These are phyloP conservation scores for Colletotrichum cereale DNA, from an alignment of 2,329 filamentous ascomycete species.

Conservation along the genomic window DNA sequence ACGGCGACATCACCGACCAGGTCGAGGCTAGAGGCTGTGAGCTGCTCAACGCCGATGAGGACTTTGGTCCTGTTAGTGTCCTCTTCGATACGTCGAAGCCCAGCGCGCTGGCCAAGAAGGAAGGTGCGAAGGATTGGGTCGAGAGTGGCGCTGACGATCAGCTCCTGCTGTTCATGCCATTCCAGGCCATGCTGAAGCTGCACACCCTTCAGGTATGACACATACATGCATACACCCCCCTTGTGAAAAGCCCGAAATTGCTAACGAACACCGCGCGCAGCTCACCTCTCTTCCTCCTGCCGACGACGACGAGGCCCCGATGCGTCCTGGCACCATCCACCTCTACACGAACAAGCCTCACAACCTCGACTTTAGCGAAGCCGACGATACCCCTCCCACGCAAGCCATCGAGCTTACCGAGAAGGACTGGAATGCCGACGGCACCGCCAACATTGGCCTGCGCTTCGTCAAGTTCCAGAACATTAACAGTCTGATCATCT, in stretches of 20 bases:
- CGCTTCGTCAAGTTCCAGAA: constrained; percentile 99
- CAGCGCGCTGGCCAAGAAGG: constrained; percentile 70
- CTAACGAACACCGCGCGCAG: constrained; percentile 60
- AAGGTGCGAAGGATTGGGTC: constrained; percentile 80
- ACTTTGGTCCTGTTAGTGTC: constrained; percentile 77
- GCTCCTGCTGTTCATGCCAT: constrained; percentile 91
- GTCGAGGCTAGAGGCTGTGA: constrained; percentile 86
- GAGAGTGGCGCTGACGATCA: constrained; percentile 98
- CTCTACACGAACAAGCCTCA: constrained; percentile 90
- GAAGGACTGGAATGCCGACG: constrained; percentile 85
- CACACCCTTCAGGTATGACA: constrained; percentile 78
- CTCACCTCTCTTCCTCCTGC: constrained; percentile 83
- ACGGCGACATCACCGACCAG: constrained; percentile 84
- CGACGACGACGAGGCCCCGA: constrained; percentile 78
- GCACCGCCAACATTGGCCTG: constrained; percentile 78
- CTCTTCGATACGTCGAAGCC: constrained; percentile 81
- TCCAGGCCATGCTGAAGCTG: constrained; percentile 88
- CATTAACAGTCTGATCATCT: constrained; percentile 86
- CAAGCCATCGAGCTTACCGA: constrained; percentile 82
- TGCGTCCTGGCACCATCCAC: constrained; percentile 85
- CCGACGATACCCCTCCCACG: constrained; percentile 84
- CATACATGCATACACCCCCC: neutral
- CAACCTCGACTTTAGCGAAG: constrained; percentile 95
- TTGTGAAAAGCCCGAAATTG: neutral
- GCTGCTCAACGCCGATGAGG: constrained; percentile 86